Percentiles rank a stretch among this genome's conserved stretches.
These are phyloP conservation scores for Penicillium roqueforti DNA, from an alignment of 495 filamentous ascomycete genomes.

Conservation along the genomic window DNA sequence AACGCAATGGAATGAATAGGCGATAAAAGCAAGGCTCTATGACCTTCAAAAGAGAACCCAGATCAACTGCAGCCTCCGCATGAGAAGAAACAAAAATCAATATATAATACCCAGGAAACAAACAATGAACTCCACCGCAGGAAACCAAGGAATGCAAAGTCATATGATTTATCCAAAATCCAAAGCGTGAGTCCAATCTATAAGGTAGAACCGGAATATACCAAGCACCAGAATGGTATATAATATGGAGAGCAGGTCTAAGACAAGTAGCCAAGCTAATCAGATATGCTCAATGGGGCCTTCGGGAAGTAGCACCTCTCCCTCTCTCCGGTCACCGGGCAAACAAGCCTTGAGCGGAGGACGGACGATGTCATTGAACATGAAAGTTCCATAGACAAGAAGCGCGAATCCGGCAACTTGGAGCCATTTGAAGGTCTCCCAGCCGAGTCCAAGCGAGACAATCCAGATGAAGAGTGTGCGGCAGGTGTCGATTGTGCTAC, in stretches of 20 bases:
- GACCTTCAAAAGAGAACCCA: neutral
- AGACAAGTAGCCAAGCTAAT: neutral
- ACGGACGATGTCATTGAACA: constrained; percentile 89
- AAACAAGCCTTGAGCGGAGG: constrained; percentile 69
- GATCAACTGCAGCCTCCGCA: neutral
- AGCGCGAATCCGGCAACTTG: constrained; percentile 85
- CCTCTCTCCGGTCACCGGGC: constrained; percentile 26
- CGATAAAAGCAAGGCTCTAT: neutral
- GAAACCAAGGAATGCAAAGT: constrained; percentile 6
- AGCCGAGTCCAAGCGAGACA: constrained; percentile 85
- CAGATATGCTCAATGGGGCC: constrained; percentile 77
- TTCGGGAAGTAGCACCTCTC: constrained; percentile 71
- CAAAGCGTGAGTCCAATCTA: neutral
- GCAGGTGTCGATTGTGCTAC: constrained; percentile 95
- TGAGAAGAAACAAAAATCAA: neutral
- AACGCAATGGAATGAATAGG: neutral
- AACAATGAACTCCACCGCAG: constrained; percentile 5
- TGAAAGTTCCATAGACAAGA: constrained; percentile 92
- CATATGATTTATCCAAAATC: neutral
- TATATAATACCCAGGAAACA: neutral
- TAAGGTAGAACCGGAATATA: neutral
- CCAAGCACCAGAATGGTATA: neutral
- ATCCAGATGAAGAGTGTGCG: constrained; percentile 98
- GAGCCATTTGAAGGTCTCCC: constrained; percentile 98
- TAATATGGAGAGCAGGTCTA: neutral